phyloP scores from a whole-genome alignment of 106 monocot species.

The Acorus calamus region DNA sequence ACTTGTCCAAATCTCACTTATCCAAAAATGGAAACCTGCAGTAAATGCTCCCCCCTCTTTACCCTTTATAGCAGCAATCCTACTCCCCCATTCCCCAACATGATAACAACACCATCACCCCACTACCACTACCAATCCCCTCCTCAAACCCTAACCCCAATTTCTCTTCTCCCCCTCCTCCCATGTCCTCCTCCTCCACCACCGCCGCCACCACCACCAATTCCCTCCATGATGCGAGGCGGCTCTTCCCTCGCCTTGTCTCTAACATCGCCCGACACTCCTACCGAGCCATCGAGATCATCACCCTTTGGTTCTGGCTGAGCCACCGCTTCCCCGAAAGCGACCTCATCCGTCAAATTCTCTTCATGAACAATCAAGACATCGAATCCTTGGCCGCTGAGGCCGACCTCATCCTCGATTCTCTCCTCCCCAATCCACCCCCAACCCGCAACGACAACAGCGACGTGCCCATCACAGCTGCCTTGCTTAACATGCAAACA shows the following conservation, averaged over 20 bases:
- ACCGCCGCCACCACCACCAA: not conserved
- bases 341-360: constrained; percentile 10
- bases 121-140: not conserved
- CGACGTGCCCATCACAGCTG: not conserved
- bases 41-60: not conserved
- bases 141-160: not conserved
- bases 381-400: constrained; percentile 5
- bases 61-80: too few relatives aligned
- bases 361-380: not conserved
- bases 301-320: constrained; percentile 42
- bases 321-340: constrained; percentile 20
- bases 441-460: not conserved
- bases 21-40: not conserved
- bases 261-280: constrained; percentile 19
- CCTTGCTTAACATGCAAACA: not conserved
- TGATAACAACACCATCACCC: not conserved
- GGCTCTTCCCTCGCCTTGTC: constrained; percentile 34
- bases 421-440: constrained; percentile 3
- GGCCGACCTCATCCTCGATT: constrained; percentile 17
- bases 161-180: not conserved
- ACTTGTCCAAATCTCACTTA: too few relatives aligned
- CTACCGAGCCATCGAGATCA: constrained; percentile 30
- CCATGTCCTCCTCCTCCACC: not conserved
- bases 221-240: constrained; percentile 29
- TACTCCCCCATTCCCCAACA: too few relatives aligned